Base-by-base conservation (phyloP, 1,139 yeast genomes). In the Hemisphaericaspora lyxosophila region DNA sequence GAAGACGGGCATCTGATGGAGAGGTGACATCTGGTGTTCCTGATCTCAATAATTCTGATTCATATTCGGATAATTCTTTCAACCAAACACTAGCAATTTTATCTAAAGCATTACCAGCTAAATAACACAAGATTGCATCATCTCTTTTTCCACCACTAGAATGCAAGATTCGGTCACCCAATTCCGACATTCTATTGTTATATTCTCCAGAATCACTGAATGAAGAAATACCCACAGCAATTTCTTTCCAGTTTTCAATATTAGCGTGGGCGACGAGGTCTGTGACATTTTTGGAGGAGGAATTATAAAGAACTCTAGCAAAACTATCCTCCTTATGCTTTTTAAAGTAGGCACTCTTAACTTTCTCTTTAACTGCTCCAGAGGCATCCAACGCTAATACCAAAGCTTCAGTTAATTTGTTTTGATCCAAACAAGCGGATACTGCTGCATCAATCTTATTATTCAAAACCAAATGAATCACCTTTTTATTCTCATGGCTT, bases 1-100 rank as follows among this genome's bases (percentile, higher is more conserved):
- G 85, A 49, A 85, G 81, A 56, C 90, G 89, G 15, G 96, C 96
- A 47, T 85, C 95, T 40, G 85, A 84, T 4, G 87, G 82, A n/a
- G 88, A 73, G 2, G 73, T 57, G 24, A 75, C 64, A 17, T 62
- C 65, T 1, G 53, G 48, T 13, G 55, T 52, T 18, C 68, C 61
- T 5, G 70, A 59, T 40, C 68, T 60, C 26, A 81, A 64, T 41
- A 79, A 67, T 40, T 68, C 66, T 8, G 63, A 52, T 61, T 90
- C 96, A 42, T 74, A 62, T 0, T 61, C 68, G 16, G 79, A 73
- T 47, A 88, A 67, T 59, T 92, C 98, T 30, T 76, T 67, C 40
- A 87, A 73, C 99, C 98, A 94, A 46, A 94, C 77, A 14, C 71
- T 62, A 3, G 96, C 80, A 37, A 87, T 82, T 55, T 83, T 86